Percentiles rank a stretch among this genome's conserved stretches.
Conservation (phyloP, 257 asterid genomes). For the Parsonsia alboflavescens region DNA sequence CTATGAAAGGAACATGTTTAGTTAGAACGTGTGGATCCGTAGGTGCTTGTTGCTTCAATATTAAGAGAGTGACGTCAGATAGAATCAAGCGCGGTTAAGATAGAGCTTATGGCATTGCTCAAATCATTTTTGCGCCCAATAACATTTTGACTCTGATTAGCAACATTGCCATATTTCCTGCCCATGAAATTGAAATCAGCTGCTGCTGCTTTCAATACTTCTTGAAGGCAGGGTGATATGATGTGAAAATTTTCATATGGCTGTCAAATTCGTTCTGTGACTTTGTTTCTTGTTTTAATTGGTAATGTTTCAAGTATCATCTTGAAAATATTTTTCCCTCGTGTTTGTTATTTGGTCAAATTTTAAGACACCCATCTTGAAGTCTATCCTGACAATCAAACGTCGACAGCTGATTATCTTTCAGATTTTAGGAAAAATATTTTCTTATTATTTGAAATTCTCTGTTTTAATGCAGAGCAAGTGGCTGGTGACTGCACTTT, state of each 20-base stretch:
- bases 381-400: neutral
- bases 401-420: neutral
- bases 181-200: neutral
- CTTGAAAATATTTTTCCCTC: neutral
- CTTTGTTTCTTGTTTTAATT: neutral
- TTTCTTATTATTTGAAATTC: neutral
- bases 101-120: neutral
- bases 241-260: neutral
- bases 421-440: neutral
- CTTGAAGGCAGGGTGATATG: neutral
- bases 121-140: neutral
- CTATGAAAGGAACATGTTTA: neutral
- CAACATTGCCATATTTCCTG: neutral
- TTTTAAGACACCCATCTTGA: neutral
- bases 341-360: neutral
- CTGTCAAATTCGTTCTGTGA: neutral
- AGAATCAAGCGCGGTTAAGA: neutral
- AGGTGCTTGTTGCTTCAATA: neutral
- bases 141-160: neutral
- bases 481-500: slow-evolving; percentile 46
- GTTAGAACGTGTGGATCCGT: neutral
- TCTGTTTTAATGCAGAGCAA: slow-evolving; percentile 56
- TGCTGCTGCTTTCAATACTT: neutral
- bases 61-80: neutral
- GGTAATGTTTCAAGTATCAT: neutral